A percentile compares a stretch with the other conserved stretches of the same genome.
phyloP scores from a whole-genome alignment of 352 stramenopile genomes.

The Globisporangium solare region DNA sequence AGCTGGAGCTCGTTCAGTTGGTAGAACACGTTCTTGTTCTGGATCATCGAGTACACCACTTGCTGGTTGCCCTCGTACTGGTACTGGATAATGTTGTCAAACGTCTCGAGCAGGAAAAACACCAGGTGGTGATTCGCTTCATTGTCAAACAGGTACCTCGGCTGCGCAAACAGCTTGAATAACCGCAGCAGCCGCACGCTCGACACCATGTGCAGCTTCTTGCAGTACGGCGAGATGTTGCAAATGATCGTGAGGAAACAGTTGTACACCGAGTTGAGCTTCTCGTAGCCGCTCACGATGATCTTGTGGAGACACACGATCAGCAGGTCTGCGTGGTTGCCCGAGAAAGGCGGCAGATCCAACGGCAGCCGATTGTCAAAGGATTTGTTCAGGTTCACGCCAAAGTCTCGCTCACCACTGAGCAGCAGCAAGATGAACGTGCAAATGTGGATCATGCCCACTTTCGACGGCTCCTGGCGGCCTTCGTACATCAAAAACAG shows the following conservation, averaged over 20 bases:
- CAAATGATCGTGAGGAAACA: constrained; percentile 99
- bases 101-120: constrained; percentile 96
- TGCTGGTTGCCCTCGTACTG: constrained; percentile 96
- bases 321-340: constrained; percentile 96
- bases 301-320: constrained; percentile 98
- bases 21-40: constrained; percentile 94
- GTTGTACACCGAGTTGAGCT: constrained; percentile 96
- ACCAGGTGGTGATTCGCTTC: constrained; percentile 95
- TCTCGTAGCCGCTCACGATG: constrained; percentile 96
- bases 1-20: constrained; percentile 87
- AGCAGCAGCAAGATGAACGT: constrained; percentile 98
- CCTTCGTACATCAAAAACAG: constrained; percentile 93
- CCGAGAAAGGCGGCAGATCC: constrained; percentile 92
- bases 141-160: constrained; percentile 91
- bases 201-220: constrained; percentile 93
- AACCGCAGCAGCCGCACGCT: constrained; percentile 96
- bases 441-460: constrained; percentile 97
- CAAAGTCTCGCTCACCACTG: constrained; percentile 95
- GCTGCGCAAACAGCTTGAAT: constrained; percentile 96
- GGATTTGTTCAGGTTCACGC: constrained; percentile 95
- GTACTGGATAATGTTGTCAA: constrained; percentile 99
- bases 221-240: constrained; percentile 98
- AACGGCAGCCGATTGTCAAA: constrained; percentile 93
- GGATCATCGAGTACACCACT: constrained; percentile 97
- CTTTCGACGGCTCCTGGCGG: constrained; percentile 90